A percentile compares a stretch with the other conserved stretches of the same genome.
Evolutionary conservation across 2,329 filamentous ascomycete genomes (phyloP).

Genomic region (Colletotrichum ledebouriae): DNA sequence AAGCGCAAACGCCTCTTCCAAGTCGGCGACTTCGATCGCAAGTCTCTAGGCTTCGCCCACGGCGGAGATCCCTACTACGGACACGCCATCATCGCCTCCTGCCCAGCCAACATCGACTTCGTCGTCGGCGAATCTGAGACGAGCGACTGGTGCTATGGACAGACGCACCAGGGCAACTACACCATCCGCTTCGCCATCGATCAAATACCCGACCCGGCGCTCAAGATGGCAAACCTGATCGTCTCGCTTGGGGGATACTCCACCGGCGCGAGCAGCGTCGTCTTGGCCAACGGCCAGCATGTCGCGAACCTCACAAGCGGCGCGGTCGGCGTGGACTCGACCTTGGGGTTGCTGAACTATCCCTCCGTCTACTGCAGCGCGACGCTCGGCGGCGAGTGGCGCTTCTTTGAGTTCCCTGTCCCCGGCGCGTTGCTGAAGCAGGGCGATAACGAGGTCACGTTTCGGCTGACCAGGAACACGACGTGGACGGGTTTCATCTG

Average conservation of each 20-base stretch:
- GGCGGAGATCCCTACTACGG: slow-evolving; percentile 51
- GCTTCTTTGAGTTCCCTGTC: slow-evolving; percentile 56
- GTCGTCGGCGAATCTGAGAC: slow-evolving; percentile 54
- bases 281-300: slow-evolving; percentile 56
- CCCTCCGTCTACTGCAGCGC: slow-evolving; percentile 62
- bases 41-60: slow-evolving; percentile 36
- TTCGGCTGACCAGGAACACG: slow-evolving; percentile 46
- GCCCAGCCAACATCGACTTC: slow-evolving; percentile 60
- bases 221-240: slow-evolving; percentile 53
- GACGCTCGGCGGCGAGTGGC: slow-evolving; percentile 62
- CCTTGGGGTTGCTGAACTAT: slow-evolving; percentile 53
- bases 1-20: slow-evolving; percentile 60
- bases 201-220: slow-evolving; percentile 10
- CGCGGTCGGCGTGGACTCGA: slow-evolving; percentile 31
- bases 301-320: slow-evolving; percentile 58
- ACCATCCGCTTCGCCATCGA: slow-evolving; percentile 49
- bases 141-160: slow-evolving; percentile 64
- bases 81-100: slow-evolving; percentile 59
- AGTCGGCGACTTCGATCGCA: slow-evolving; percentile 39
- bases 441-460: slow-evolving; percentile 47
- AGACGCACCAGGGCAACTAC: slow-evolving; percentile 55
- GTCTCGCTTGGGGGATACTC: slow-evolving; percentile 61
- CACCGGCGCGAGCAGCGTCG: slow-evolving; percentile 54
- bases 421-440: slow-evolving; percentile 42
- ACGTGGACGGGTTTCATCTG: slow-evolving; percentile 49